Evolutionary conservation across 495 filamentous ascomycete genomes (phyloP).

Genomic region (Staphylotrichum tortipilum): DNA sequence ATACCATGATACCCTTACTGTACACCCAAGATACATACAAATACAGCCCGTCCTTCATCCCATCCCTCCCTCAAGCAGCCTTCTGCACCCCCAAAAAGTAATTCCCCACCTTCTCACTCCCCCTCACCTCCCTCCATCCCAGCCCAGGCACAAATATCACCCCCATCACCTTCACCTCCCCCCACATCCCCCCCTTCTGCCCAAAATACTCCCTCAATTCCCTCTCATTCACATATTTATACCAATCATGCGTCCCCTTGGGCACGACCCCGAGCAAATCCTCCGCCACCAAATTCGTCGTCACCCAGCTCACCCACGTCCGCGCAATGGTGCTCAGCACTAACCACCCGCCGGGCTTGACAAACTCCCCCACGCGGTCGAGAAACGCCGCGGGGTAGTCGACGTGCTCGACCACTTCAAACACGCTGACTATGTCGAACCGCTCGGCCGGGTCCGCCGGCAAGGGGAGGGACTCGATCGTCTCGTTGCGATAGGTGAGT

Average conservation of each 20-base stretch:
- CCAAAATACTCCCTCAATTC: conserved; percentile 60
- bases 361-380: conserved; percentile 53
- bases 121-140: conserved; percentile 79
- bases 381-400: conserved; percentile 63
- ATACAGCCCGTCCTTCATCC: neutral
- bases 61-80: neutral
- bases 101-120: conserved; percentile 83
- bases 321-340: conserved; percentile 84
- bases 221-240: conserved; percentile 81
- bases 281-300: conserved; percentile 88
- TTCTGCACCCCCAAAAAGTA: conserved; percentile 89
- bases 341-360: conserved; percentile 88
- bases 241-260: conserved; percentile 89
- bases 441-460: conserved; percentile 26
- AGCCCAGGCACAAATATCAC: conserved; percentile 83
- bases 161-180: conserved; percentile 57
- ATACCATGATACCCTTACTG: neutral
- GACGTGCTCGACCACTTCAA: conserved; percentile 94
- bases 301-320: conserved; percentile 76
- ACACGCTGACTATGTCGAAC: conserved; percentile 70
- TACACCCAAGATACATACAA: conserved; percentile 1
- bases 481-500: conserved; percentile 60
- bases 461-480: conserved; percentile 59
- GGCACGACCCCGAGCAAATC: conserved; percentile 83
- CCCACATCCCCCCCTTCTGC: conserved; percentile 42